Evolutionary conservation across 2,329 filamentous ascomycete species (phyloP).

Genomic region (Trichoderma atrobrunneum): DNA sequence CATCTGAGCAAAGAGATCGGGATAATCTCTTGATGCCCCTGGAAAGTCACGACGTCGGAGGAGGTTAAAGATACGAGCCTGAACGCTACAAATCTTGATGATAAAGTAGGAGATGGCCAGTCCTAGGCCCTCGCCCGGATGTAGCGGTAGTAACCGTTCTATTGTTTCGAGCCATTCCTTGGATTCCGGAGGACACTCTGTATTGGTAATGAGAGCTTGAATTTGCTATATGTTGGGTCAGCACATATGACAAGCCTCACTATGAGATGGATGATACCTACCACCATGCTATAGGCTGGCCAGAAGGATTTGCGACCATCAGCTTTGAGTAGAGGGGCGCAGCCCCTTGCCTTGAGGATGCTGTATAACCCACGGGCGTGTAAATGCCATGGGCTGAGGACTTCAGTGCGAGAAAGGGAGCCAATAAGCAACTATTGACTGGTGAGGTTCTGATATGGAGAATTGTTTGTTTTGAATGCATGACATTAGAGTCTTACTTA

Average conservation of each 20-base stretch:
- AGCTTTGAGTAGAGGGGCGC: slow-evolving; percentile 25
- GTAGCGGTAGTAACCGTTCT: slow-evolving; percentile 24
- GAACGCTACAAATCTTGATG: slow-evolving; percentile 28
- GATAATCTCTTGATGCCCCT: slow-evolving; percentile 30
- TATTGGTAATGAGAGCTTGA: slow-evolving; percentile 33
- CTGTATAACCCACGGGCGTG: slow-evolving; percentile 37
- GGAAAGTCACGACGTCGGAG: slow-evolving; percentile 29
- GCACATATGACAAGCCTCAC: not conserved
- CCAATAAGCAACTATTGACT: slow-evolving; percentile 37
- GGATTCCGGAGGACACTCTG: slow-evolving; percentile 36
- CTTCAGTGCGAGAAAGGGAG: slow-evolving; percentile 30
- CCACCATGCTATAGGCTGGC: slow-evolving; percentile 39
- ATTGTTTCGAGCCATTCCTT: slow-evolving; percentile 36
- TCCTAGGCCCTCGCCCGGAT: slow-evolving; percentile 28
- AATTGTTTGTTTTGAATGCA: not conserved
- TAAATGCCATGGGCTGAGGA: slow-evolving; percentile 37
- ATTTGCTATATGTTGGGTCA: slow-evolving; percentile 36
- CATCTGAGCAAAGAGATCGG: slow-evolving; percentile 27
- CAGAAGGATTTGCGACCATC: slow-evolving; percentile 36
- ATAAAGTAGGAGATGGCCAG: slow-evolving; percentile 32
- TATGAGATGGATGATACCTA: slow-evolving; percentile 25
- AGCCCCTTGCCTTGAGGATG: slow-evolving; percentile 37
- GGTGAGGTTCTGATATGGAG: not conserved
- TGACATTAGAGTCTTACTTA: slow-evolving; percentile 13
- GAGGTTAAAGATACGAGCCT: slow-evolving; percentile 29